phyloP scores from a whole-genome alignment of 768 basidiomycete species.

The Rhizopogon salebrosus region DNA sequence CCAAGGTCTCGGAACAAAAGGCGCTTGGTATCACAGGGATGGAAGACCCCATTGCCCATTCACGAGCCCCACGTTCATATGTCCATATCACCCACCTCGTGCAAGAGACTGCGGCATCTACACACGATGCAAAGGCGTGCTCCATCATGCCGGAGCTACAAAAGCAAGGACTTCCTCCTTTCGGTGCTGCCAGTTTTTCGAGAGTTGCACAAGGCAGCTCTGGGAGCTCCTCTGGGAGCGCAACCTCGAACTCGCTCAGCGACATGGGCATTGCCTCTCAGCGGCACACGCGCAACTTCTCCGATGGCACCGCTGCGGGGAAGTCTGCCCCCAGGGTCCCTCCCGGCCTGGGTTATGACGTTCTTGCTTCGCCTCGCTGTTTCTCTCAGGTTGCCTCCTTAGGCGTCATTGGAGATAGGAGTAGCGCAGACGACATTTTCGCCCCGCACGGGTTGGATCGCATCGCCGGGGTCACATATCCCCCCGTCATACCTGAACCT shows the following conservation, averaged over 20 bases:
- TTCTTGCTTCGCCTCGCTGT: background rate
- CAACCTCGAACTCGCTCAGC: background rate
- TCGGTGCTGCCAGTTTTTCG: background rate
- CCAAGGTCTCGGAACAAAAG: background rate
- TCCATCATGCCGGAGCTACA: background rate
- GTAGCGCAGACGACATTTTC: conserved; percentile 15
- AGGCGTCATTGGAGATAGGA: conserved; percentile 9
- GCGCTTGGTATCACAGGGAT: background rate
- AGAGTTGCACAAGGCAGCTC: conserved; percentile 1
- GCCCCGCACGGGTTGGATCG: conserved; percentile 14
- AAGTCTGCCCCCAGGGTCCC: conserved; percentile 4
- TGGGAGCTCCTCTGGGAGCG: background rate
- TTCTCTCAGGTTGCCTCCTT: background rate
- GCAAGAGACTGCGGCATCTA: conserved; percentile 3
- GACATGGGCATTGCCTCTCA: background rate
- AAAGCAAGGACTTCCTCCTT: background rate
- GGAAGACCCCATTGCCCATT: conserved; percentile 3
- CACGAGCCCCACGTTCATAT: conserved; percentile 4
- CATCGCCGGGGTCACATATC: conserved; percentile 1
- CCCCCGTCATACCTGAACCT: background rate
- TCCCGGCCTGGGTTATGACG: background rate
- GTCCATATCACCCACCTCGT: conserved; percentile 13
- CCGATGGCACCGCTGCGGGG: background rate
- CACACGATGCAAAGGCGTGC: conserved; percentile 26
- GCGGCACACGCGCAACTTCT: background rate